phyloP scores from a whole-genome alignment of 164 flowering plant species.

The Stephania cephalantha region DNA sequence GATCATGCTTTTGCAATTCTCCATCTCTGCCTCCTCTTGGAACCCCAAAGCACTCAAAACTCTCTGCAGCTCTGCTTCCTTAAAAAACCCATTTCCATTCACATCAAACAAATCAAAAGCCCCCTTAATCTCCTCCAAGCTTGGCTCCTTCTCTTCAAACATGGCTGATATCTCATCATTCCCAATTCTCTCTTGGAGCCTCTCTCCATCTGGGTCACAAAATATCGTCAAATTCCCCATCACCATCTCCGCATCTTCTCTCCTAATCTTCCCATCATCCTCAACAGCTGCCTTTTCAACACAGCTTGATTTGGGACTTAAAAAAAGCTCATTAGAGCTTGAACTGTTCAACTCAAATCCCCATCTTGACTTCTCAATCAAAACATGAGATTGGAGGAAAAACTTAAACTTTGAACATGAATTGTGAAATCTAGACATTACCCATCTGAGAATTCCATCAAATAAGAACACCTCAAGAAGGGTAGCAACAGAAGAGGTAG shows the following conservation, averaged over 20 bases:
- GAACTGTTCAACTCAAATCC: not conserved
- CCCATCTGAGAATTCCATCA: conserved; percentile 3
- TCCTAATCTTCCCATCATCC: conserved; percentile 16
- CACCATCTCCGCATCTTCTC: conserved; percentile 27
- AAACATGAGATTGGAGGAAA: conserved; percentile 8
- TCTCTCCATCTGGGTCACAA: conserved; percentile 9
- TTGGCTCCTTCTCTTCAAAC: conserved; percentile 38
- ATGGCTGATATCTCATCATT: conserved; percentile 20
- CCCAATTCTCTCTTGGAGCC: conserved; percentile 16
- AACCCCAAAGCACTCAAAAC: conserved; percentile 31
- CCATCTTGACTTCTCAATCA: conserved; percentile 3
- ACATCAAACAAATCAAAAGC: conserved; percentile 49
- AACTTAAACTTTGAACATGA: conserved; percentile 6
- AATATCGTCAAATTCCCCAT: conserved; percentile 25
- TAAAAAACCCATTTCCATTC: conserved; percentile 47
- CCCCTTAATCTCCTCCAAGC: conserved; percentile 33
- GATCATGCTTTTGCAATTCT: conserved; percentile 40
- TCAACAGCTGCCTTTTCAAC: conserved; percentile 2
- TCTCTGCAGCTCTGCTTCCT: conserved; percentile 33
- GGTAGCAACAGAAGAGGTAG: not conserved
- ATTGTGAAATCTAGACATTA: not conserved
- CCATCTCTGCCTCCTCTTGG: conserved; percentile 18
- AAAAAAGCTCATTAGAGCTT: not conserved
- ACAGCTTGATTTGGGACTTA: no score
- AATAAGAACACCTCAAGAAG: conserved; percentile 3